Evolutionary conservation across 306 rosid species (phyloP), one percentile per base, ranked within the genome.

Genomic region (Luffa aegyptiaca): DNA sequence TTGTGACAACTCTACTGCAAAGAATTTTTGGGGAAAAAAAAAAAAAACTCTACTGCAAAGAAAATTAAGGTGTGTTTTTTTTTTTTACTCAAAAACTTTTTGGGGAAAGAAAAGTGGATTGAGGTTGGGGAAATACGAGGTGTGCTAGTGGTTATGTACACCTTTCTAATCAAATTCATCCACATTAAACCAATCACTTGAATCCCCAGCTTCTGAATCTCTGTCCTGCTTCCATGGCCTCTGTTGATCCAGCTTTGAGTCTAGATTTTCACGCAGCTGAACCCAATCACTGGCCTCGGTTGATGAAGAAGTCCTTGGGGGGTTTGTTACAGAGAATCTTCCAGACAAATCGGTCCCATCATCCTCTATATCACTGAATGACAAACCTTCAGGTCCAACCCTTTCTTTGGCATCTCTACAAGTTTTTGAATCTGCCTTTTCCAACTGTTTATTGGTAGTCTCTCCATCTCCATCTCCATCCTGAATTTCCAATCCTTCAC

Each of bases 291-390:
- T 87, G 14, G 94, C 85, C 82, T 86, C 94, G 13, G 73, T 81
- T 37, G 96, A 84, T 77, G 94, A 86, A 65, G 93, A 89, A 81
- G 78, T 84, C 78, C 87, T 83, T 18, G 45, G 63, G 36, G 80
- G 84, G 2, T 44, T 85, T 52, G 80, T 73, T 61, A 91, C 83
- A 77, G 63, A 53, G 5, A 58, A 17, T 80, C 87, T 86, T 58
- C 84, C 89, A 80, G 90, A 91, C 53, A 85, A 78, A 81, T 88
- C 86, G 80, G 85, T 85, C 53, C 80, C 88, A 45, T 85, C 84
- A 3, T 88, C 94, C 59, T 95, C 99, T 75, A 88, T 84, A 62
- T 95, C 99, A 79, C 99, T 95, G 88, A 92, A 92, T 41, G 97
- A 86, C 46, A 90, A 84, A 21, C 87, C 93, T 77, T 87, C 97